Conservation (phyloP, 2,329 filamentous ascomycete species). For the Botrytis medusae region DNA sequence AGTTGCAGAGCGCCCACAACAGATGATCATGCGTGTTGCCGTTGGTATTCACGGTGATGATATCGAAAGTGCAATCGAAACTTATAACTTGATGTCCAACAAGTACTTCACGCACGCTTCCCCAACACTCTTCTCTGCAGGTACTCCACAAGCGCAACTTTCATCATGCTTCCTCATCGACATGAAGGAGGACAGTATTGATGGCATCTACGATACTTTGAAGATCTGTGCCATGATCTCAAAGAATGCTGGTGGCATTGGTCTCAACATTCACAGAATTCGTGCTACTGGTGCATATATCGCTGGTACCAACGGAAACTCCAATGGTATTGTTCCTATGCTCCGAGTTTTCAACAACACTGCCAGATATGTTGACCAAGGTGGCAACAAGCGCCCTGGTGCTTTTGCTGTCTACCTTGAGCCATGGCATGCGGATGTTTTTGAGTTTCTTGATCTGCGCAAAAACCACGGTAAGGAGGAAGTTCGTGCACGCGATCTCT, state of each 20-base stretch:
- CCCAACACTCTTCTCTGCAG: conserved; percentile 96
- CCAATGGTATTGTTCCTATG: conserved; percentile 97
- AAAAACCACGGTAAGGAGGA: conserved; percentile 99
- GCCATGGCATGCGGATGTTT: conserved; percentile 98
- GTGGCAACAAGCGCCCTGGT: conserved; percentile 97
- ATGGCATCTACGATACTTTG: conserved; percentile 97
- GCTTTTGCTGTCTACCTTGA: conserved; percentile 99
- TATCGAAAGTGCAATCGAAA: conserved; percentile 92
- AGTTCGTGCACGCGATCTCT: conserved; percentile 92
- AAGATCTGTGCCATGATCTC: conserved; percentile 99
- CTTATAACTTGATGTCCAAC: conserved; percentile 98
- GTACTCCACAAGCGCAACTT: conserved; percentile 89
- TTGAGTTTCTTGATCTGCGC: conserved; percentile 93
- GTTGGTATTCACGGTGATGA: conserved; percentile 96
- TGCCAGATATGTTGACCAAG: conserved; percentile 96
- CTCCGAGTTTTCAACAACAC: conserved; percentile 99
- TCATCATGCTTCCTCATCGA: conserved; percentile 99
- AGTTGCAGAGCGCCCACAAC: conserved; percentile 94
- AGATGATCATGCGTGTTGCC: conserved; percentile 99
- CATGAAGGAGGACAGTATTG: conserved; percentile 99
- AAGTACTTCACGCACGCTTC: conserved; percentile 99
- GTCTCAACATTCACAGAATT: conserved; percentile 93
- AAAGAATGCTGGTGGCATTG: conserved; percentile 98
- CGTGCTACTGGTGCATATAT: conserved; percentile 98
- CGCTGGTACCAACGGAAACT: conserved; percentile 95